Evolutionary conservation across 2,329 filamentous ascomycete genomes (phyloP).

Genomic region (Phialemonium atrogriseum): DNA sequence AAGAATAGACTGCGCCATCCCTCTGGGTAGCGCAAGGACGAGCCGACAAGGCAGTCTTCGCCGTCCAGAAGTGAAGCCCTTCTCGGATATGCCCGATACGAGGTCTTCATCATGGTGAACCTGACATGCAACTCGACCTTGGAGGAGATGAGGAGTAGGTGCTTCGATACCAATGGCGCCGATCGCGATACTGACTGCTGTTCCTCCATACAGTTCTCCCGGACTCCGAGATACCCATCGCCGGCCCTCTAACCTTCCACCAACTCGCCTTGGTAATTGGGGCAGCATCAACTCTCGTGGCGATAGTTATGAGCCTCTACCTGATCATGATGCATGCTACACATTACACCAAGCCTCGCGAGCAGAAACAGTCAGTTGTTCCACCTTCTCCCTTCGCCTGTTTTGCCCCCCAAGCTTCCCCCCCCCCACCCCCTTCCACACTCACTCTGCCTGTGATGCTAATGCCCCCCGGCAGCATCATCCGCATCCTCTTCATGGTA

Average conservation of each 20-base stretch:
- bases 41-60: no score
- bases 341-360: constrained; percentile 51
- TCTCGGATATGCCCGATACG: no score
- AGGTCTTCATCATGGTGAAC: constrained; percentile 25
- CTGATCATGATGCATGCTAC: constrained; percentile 50
- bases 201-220: constrained; percentile 26
- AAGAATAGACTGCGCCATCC: no score
- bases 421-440: background rate
- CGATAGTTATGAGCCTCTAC: constrained; percentile 44
- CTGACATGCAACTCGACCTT: constrained; percentile 33
- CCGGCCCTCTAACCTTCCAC: constrained; percentile 44
- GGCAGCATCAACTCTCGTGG: constrained; percentile 38
- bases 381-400: no score
- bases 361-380: constrained; percentile 54
- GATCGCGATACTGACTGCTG: background rate
- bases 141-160: constrained; percentile 34
- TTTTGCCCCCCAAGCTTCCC: no score
- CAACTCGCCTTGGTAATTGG: constrained; percentile 43
- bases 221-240: constrained; percentile 37
- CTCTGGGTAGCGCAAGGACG: no score
- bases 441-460: constrained; percentile 2
- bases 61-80: no score
- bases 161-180: constrained; percentile 7
- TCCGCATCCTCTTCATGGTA: constrained; percentile 83
- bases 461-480: constrained; percentile 47